phyloP scores from a whole-genome alignment of 108 stramenopile genomes.

The Parietichytrium sp. region DNA sequence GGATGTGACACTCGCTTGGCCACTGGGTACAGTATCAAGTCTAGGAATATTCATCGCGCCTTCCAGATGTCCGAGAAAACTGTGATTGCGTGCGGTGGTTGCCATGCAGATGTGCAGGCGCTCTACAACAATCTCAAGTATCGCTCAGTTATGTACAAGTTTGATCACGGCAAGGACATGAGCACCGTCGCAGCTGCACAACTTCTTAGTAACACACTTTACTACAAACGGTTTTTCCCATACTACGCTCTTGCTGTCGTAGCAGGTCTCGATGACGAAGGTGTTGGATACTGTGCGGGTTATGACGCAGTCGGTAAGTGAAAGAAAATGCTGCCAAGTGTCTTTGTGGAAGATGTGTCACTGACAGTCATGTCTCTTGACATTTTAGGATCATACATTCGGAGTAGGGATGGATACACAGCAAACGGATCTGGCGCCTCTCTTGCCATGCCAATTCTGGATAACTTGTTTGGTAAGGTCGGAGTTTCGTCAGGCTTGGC shows the following conservation, averaged over 20 bases:
- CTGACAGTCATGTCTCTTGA: too few species aligned
- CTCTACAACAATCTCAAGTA: slow-evolving; percentile 81
- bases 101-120: slow-evolving; percentile 92
- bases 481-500: slow-evolving; percentile 78
- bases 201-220: slow-evolving; percentile 88
- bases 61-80: slow-evolving; percentile 66
- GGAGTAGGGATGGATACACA: slow-evolving; percentile 44
- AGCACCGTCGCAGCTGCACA: slow-evolving; percentile 86
- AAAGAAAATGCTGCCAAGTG: too few species aligned
- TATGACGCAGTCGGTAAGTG: slow-evolving; percentile 99
- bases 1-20: slow-evolving; percentile 88
- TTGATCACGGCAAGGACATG: slow-evolving; percentile 91
- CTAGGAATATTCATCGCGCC: slow-evolving; percentile 73
- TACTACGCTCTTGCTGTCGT: slow-evolving; percentile 94
- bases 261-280: slow-evolving; percentile 90
- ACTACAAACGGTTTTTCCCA: slow-evolving; percentile 96
- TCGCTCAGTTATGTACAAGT: slow-evolving; percentile 72
- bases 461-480: slow-evolving; percentile 83
- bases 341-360: too few species aligned
- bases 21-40: slow-evolving; percentile 86
- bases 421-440: slow-evolving; percentile 28
- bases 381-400: slow-evolving; percentile 75
- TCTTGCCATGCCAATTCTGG: slow-evolving; percentile 81
- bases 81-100: slow-evolving; percentile 87
- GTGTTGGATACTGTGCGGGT: slow-evolving; percentile 89